phyloP scores from a whole-genome alignment of 352 stramenopile species.

The Pythium coloratum region DNA sequence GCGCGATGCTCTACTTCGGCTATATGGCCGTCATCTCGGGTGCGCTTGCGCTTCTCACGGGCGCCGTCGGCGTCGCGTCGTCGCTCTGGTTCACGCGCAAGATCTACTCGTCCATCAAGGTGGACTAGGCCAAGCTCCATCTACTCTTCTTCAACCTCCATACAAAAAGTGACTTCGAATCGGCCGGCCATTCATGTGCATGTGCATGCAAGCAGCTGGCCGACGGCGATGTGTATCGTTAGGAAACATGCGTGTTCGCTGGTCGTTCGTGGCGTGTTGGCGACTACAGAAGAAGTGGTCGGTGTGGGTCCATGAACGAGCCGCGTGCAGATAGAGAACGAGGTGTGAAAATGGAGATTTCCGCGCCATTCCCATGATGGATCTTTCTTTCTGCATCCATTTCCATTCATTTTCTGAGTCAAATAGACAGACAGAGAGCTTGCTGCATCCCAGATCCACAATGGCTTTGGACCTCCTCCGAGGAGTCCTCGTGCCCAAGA shows the following conservation, averaged over 20 bases:
- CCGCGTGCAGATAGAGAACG: not conserved
- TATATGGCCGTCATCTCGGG: slow-evolving; percentile 99
- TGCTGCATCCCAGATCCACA: slow-evolving; percentile 1
- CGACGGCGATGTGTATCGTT: slow-evolving; percentile 9
- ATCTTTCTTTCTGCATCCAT: not conserved
- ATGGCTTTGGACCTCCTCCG: not conserved
- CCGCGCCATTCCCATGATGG: not conserved
- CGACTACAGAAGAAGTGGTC: not conserved
- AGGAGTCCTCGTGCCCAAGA: not conserved
- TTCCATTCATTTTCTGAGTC: not conserved
- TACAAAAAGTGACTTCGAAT: not conserved
- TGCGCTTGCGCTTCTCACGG: slow-evolving; percentile 96
- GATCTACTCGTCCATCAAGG: slow-evolving; percentile 98
- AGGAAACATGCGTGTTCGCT: slow-evolving; percentile 14
- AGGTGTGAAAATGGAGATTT: not conserved
- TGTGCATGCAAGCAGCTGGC: not conserved
- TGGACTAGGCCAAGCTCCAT: slow-evolving; percentile 80
- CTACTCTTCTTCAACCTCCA: not conserved
- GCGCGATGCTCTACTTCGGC: slow-evolving; percentile 95
- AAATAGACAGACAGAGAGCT: not conserved
- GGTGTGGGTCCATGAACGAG: not conserved
- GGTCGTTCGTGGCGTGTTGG: not conserved
- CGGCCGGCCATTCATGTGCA: not conserved
- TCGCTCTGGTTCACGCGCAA: slow-evolving; percentile 98
- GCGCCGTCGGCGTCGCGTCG: slow-evolving; percentile 95